phyloP scores from a whole-genome alignment of 2,329 filamentous ascomycete genomes.

The Stemphylium lycopersici region DNA sequence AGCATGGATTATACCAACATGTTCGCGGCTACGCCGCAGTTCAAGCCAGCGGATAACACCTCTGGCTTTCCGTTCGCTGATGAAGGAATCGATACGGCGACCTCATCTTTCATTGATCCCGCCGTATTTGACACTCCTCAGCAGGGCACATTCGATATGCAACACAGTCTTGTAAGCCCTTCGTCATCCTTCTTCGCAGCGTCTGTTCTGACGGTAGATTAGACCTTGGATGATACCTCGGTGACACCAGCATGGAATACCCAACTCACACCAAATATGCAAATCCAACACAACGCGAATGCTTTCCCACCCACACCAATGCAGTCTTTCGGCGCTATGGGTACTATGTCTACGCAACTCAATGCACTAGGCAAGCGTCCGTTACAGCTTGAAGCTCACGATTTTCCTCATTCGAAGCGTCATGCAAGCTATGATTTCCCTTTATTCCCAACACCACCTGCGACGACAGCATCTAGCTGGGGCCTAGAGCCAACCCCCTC shows the following conservation, averaged over 20 bases:
- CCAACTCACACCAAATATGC: slow-evolving; percentile 27
- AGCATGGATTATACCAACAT: slow-evolving; percentile 40
- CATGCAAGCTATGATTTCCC: slow-evolving; percentile 36
- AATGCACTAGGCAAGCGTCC: slow-evolving; percentile 38
- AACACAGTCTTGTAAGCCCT: slow-evolving; percentile 39
- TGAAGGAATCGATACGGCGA: slow-evolving; percentile 43
- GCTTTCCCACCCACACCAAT: slow-evolving; percentile 34
- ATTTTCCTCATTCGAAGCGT: slow-evolving; percentile 44
- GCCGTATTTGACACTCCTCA: slow-evolving; percentile 29
- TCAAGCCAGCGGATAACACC: slow-evolving; percentile 41
- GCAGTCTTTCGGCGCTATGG: slow-evolving; percentile 36
- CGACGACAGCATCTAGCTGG: slow-evolving; percentile 33
- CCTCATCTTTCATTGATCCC: slow-evolving; percentile 27
- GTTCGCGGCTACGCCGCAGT: slow-evolving; percentile 31
- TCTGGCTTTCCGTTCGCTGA: slow-evolving; percentile 41
- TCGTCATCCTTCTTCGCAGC: neutral
- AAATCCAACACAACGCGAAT: slow-evolving; percentile 24
- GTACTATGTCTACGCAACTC: slow-evolving; percentile 31
- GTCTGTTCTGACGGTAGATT: slow-evolving; percentile 11
- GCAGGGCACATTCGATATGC: slow-evolving; percentile 31
- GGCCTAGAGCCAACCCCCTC: slow-evolving; percentile 30
- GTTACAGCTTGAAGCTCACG: slow-evolving; percentile 37
- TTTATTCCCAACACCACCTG: slow-evolving; percentile 27
- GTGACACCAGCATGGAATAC: slow-evolving; percentile 32
- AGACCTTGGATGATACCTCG: slow-evolving; percentile 45